phyloP scores from a whole-genome alignment of 2,329 filamentous ascomycete genomes.

The Alternaria rosae region DNA sequence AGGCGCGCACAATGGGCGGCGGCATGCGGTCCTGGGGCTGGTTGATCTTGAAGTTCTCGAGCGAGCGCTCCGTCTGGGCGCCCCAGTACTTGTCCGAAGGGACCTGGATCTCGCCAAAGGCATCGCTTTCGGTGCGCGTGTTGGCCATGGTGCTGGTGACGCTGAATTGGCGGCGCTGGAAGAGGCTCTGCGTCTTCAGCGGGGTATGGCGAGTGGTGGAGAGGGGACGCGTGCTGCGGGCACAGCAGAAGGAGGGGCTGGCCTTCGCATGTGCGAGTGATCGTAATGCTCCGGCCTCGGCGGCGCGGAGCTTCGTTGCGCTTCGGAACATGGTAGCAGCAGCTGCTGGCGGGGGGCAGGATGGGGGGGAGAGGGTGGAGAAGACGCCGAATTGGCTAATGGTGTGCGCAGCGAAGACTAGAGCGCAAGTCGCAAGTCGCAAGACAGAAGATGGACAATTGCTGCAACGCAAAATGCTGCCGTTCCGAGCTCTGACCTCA shows the following conservation, averaged over 20 bases:
- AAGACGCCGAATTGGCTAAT: conserved; percentile 15
- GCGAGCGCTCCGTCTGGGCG: conserved; percentile 93
- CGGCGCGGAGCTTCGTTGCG: conserved; percentile 41
- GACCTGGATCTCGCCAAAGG: conserved; percentile 96
- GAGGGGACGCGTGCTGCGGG: conserved; percentile 35
- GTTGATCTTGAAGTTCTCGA: conserved; percentile 99
- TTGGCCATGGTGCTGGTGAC: conserved; percentile 47
- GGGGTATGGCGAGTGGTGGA: conserved; percentile 34
- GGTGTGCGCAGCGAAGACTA: conserved; percentile 5
- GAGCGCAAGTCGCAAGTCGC: conserved; percentile 4
- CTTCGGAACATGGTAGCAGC: conserved; percentile 45
- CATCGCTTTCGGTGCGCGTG: conserved; percentile 90
- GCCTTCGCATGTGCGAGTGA: conserved; percentile 47
- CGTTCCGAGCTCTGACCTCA: conserved; percentile 12
- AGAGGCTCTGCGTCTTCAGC: conserved; percentile 24
- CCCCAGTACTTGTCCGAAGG: conserved; percentile 96
- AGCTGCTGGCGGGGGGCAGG: neutral
- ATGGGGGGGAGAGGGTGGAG: conserved; percentile 6
- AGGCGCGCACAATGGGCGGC: conserved; percentile 86
- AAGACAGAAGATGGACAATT: neutral
- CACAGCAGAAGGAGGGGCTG: conserved; percentile 40
- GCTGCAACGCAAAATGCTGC: conserved; percentile 5
- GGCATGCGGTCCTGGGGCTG: conserved; percentile 99
- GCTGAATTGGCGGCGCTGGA: conserved; percentile 42
- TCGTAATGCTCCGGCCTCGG: conserved; percentile 45